These are phyloP conservation scores for Vaccinium corymbosum DNA, from an alignment of 148 eudicot genomes.

Conservation along the genomic window DNA sequence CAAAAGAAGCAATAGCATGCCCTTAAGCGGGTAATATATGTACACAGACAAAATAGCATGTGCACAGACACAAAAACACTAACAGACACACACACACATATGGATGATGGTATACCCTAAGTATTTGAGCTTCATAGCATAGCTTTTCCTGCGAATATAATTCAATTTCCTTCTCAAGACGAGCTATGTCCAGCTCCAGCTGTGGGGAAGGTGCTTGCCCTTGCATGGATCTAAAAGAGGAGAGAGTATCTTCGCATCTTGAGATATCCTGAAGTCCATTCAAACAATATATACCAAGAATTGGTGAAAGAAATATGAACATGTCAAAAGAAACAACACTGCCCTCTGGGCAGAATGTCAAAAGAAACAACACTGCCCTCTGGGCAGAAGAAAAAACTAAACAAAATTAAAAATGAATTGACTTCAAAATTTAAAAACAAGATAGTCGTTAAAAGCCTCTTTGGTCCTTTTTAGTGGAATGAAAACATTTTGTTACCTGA, in stretches of 20 bases:
- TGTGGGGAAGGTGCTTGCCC: slow-evolving; percentile 81
- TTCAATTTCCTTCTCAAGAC: slow-evolving; percentile 81
- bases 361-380: neutral
- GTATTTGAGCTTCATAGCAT: slow-evolving; percentile 96
- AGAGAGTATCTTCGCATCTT: slow-evolving; percentile 77
- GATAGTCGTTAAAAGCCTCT: slow-evolving; percentile 14
- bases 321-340: neutral
- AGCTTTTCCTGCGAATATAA: slow-evolving; percentile 66
- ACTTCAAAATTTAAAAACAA: neutral
- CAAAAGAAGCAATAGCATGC: neutral
- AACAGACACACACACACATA: neutral
- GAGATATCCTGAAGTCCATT: slow-evolving; percentile 65
- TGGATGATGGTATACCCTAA: slow-evolving; percentile 49
- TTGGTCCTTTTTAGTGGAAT: neutral
- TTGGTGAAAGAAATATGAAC: neutral
- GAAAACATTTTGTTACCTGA: slow-evolving; percentile 51
- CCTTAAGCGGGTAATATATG: neutral
- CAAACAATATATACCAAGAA: slow-evolving; percentile 7
- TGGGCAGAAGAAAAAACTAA: neutral
- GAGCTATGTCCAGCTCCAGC: slow-evolving; percentile 67
- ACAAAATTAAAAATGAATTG: neutral
- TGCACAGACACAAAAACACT: neutral
- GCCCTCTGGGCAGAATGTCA: neutral
- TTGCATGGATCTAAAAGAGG: slow-evolving; percentile 69
- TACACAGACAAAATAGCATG: neutral